These are phyloP conservation scores for Elsinoe necatrix DNA, from an alignment of 2,329 filamentous ascomycete species.

Conservation along the genomic window DNA sequence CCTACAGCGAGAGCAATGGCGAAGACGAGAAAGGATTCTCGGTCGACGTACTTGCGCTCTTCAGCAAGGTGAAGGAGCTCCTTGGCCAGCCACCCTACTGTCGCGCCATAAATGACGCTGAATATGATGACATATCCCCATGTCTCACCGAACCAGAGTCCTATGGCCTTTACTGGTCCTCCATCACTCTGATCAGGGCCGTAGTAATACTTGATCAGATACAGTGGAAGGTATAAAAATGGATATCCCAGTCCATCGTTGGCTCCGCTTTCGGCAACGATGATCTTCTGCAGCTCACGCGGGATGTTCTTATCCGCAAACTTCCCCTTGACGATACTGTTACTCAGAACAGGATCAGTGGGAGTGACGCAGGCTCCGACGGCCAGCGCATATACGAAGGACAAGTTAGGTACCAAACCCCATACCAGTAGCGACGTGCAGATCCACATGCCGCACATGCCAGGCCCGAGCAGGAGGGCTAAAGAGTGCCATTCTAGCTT, in stretches of 20 bases:
- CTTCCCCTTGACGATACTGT: constrained; percentile 85
- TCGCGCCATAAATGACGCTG: constrained; percentile 66
- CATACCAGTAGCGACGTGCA: constrained; percentile 70
- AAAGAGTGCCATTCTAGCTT: constrained; percentile 70
- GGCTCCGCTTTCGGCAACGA: constrained; percentile 64
- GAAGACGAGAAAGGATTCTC: constrained; percentile 81
- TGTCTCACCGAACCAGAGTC: constrained; percentile 75
- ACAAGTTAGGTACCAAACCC: constrained; percentile 61
- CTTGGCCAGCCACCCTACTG: constrained; percentile 73
- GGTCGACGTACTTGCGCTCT: constrained; percentile 69
- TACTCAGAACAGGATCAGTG: constrained; percentile 79
- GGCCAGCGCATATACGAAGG: constrained; percentile 69
- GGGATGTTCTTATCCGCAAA: constrained; percentile 90
- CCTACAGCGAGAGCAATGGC: constrained; percentile 68
- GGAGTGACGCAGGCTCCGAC: constrained; percentile 84
- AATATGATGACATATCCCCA: constrained; percentile 76
- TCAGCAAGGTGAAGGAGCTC: constrained; percentile 78
- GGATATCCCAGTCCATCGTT: constrained; percentile 88
- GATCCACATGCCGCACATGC: constrained; percentile 84
- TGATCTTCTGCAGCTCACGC: constrained; percentile 64
- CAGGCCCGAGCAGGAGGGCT: constrained; percentile 65
- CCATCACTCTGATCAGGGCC: constrained; percentile 48
- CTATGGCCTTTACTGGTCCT: constrained; percentile 59
- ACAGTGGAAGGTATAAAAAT: constrained; percentile 76
- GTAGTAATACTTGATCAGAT: constrained; percentile 68